phyloP scores from a whole-genome alignment of 1,284 basidiomycete genomes.

The Boletus semigastroideus region DNA sequence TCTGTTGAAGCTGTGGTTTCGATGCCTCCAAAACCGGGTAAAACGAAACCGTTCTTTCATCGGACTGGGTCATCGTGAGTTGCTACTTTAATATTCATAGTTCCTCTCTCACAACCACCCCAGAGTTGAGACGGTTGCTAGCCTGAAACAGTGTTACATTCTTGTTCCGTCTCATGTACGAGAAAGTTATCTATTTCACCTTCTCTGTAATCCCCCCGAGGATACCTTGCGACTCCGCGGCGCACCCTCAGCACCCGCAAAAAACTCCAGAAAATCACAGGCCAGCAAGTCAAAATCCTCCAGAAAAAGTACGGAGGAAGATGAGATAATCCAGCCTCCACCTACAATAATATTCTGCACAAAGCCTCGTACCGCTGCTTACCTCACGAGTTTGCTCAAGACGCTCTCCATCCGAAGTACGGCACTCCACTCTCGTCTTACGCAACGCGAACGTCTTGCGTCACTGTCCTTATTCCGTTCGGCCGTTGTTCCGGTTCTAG shows the following conservation, averaged over 20 bases:
- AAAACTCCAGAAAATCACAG: constrained; percentile 29
- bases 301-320: constrained; percentile 39
- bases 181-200: constrained; percentile 89
- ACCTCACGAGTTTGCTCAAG: constrained; percentile 80
- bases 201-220: constrained; percentile 87
- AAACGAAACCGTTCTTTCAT: constrained; percentile 86
- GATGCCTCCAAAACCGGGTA: constrained; percentile 76
- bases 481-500: constrained; percentile 84
- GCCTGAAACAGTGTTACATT: constrained; percentile 87
- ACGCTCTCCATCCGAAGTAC: constrained; percentile 82
- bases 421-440: constrained; percentile 90
- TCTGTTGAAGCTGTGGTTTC: constrained; percentile 82
- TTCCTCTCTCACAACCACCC: constrained; percentile 5
- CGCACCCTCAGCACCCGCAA: constrained; percentile 49
- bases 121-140: constrained; percentile 84
- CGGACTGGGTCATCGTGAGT: constrained; percentile 75
- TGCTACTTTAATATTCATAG: background rate
- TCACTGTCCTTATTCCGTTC: constrained; percentile 89
- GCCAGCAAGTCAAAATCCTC: constrained; percentile 37
- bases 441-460: constrained; percentile 83
- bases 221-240: constrained; percentile 68
- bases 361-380: constrained; percentile 85
- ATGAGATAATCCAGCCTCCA: constrained; percentile 66
- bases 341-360: constrained; percentile 96
- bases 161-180: constrained; percentile 95